Base-by-base conservation (phyloP, 2,329 filamentous ascomycete genomes). In the Paracoccidioides lutzii region DNA sequence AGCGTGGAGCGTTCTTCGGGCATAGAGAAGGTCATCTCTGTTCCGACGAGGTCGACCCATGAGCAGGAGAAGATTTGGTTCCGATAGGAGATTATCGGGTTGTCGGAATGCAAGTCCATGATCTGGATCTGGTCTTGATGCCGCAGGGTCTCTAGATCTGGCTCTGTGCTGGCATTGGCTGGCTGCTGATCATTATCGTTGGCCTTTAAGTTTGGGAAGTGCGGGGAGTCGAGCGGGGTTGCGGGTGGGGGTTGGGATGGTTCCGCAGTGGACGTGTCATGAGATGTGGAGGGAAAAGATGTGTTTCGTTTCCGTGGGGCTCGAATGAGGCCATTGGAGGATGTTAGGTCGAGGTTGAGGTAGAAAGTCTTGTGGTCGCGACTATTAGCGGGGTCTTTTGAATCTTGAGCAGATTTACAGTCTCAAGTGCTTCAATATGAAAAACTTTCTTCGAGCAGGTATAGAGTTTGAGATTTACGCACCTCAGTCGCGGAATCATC, bases 21-120 rank as follows among this genome's bases (percentile, higher is more conserved):
- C 67, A 63, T 71, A 1, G 77, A 78, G 63, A 96, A 85, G 44
- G 95, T 80, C 60, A 90, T 74, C 62, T 94, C 88, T 0, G 90
- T 95, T 40, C 91, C 91, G 45, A 95, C 81, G 58, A 89, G 85
- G 59, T 87, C 82, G 9, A 82, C 80, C 91, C 91, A 97, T 48
- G 81, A 74, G 60, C 89, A 91, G 60, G 82, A 83, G 66, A 90
- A 93, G 28, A 94, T 75, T 59, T 84, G 81, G 35, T 86, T 87
- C 57, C 85, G 80, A 71, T 94, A 94, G 28, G 86, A 85, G 57
- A 95, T 78, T 33, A 95, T 74, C 0, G 91, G 91, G 51, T 87
- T 85, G 2, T 73, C 65, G 0, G 84, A 84, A 69, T 95, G 86
- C 3, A 96, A 77, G 33, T 88, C 89, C n/a, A 93, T 76, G 52